A percentile compares a stretch with the other conserved stretches of the same genome.
Conservation (phyloP, 2,329 filamentous ascomycete species). For the Colletotrichum sp. region DNA sequence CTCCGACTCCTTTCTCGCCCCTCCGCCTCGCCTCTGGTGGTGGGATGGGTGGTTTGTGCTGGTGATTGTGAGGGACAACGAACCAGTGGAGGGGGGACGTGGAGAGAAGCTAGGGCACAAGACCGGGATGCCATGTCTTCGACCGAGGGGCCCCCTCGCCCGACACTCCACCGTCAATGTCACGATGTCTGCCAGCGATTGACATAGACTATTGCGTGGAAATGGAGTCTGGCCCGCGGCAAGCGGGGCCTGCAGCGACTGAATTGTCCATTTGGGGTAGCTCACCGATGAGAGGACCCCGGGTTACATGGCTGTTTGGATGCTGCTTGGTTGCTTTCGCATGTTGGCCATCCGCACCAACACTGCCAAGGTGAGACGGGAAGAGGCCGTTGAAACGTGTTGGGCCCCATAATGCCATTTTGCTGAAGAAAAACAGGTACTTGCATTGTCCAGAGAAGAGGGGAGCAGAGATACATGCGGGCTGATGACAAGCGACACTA, state of each 20-base stretch:
- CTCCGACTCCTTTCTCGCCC: not conserved
- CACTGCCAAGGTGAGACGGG: not conserved
- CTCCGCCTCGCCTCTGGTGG: not conserved
- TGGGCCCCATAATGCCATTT: not conserved
- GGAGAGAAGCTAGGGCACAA: not conserved
- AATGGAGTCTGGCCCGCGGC: conserved; percentile 3
- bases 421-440: not conserved
- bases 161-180: conserved; percentile 3
- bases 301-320: not conserved
- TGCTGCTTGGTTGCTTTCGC: not conserved
- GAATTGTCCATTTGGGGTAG: conserved; percentile 2
- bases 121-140: conserved; percentile 3
- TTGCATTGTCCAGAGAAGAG: not conserved
- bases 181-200: conserved; percentile 3
- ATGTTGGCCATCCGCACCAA: not conserved
- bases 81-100: conserved; percentile 8
- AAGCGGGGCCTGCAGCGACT: not conserved
- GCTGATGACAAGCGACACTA: not conserved
- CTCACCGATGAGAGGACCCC: not conserved
- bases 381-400: conserved; percentile 2
- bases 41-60: not conserved
- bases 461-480: not conserved
- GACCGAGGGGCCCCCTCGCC: not conserved
- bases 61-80: not conserved
- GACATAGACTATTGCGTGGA: conserved; percentile 4